These are phyloP conservation scores for Fistulina hepatica DNA, from an alignment of 1,284 basidiomycete genomes.

Conservation along the genomic window DNA sequence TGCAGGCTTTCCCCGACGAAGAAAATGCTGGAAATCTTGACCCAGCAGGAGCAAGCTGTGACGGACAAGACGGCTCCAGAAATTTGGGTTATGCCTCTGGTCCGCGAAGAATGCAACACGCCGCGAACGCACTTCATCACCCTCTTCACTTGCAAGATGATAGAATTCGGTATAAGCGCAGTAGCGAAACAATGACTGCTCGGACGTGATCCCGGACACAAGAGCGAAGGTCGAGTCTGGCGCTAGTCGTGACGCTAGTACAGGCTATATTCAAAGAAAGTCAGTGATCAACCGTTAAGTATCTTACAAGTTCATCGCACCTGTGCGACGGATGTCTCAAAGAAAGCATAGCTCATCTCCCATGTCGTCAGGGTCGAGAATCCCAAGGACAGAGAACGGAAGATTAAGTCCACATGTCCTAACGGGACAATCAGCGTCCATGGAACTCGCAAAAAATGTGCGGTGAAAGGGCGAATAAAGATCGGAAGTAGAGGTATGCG, in stretches of 20 bases:
- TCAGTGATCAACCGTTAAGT: too few species aligned
- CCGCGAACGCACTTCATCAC: too few species aligned
- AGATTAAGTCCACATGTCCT: constrained; percentile 33
- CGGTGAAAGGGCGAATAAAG: constrained; percentile 45
- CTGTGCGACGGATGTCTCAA: constrained; percentile 42
- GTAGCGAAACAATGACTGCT: too few species aligned
- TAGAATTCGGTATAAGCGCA: too few species aligned
- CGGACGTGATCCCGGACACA: too few species aligned
- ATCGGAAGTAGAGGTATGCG: constrained; percentile 38
- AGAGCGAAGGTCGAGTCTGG: too few species aligned
- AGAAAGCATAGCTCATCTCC: constrained; percentile 51
- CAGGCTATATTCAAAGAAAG: too few species aligned
- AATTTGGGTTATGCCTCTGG: constrained; percentile 51
- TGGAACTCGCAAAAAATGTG: constrained; percentile 48
- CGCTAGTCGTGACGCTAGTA: too few species aligned
- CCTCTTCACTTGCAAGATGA: constrained; percentile 11
- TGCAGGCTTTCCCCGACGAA: constrained; percentile 37
- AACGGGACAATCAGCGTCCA: constrained; percentile 43
- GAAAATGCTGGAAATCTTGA: constrained; percentile 49
- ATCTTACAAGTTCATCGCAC: constrained; percentile 30
- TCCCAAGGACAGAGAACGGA: constrained; percentile 37
- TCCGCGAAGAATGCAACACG: constrained; percentile 56
- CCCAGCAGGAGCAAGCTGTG: constrained; percentile 52
- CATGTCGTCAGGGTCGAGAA: constrained; percentile 41
- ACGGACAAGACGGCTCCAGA: constrained; percentile 53